Evolutionary conservation across 148 eudicot species (phyloP), one percentile per base, ranked within the genome.

Genomic region (Amaranthus cruentus): DNA sequence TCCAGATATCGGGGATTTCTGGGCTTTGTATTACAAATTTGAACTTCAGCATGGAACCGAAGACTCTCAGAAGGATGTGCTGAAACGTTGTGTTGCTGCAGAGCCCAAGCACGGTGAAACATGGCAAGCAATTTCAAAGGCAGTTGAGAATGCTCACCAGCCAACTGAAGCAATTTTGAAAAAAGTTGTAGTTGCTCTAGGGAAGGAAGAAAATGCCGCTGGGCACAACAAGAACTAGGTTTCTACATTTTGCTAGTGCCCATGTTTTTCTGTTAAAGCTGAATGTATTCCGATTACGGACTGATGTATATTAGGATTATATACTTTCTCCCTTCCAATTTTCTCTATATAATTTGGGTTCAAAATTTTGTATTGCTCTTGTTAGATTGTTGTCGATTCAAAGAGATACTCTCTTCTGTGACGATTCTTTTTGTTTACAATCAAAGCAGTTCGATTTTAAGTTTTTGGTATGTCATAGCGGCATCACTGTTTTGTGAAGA

Each of bases 51-150:
- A 94, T 65, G 97, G 98, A 13, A 85, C 76, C 1, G 97, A 91
- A 75, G 98, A 91, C n/a, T 79, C 53, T 56, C 96, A 90, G 74
- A 91, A 78, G 80, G 96, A 89, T 55, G 97, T 91, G 12, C 46
- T 94, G 84, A 88, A 79, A 72, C 89, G 96, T 68, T 94, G 98
- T 63, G 77, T 89, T 69, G 85, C 88, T 63, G 96, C 96, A 14
- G 96, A 94, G 70, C 98, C 97, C 2, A 91, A 94, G 86, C 96
- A 91, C 69, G 98, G 98, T 15, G 98, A 94, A 84, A 94, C 80
- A 73, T 94, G 98, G 97, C 96, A 91, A 76, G 79, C 85, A 0
- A 72, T 88, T 69, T 82, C 97, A 3, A 90, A 94, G 79, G 93
- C 90, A 7, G 90, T 88, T 54, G 97, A 94, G 82, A 87, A 91